Evolutionary conservation across 1,284 basidiomycete species (phyloP).

Genomic region (Takashimella koratensis): DNA sequence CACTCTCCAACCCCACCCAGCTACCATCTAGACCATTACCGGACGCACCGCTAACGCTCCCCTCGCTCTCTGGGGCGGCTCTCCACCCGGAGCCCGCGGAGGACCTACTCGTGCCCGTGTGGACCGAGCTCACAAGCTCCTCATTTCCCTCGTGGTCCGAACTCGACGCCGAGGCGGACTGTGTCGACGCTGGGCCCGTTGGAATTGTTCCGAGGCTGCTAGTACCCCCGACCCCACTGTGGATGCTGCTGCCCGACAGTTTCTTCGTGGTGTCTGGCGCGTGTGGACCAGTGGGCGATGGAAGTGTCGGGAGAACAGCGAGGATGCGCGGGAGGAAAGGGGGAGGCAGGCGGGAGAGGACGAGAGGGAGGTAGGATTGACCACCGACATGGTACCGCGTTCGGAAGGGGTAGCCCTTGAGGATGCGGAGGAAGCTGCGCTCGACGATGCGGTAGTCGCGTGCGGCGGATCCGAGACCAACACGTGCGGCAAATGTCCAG

Average conservation of each 20-base stretch:
- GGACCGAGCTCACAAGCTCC: slow-evolving; percentile 39
- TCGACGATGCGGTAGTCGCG: slow-evolving; percentile 37
- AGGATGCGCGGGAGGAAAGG: slow-evolving; percentile 22
- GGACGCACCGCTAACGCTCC: slow-evolving; percentile 7
- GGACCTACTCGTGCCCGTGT: slow-evolving; percentile 29
- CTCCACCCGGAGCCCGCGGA: slow-evolving; percentile 12
- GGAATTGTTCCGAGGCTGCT: no score
- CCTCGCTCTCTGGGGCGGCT: slow-evolving; percentile 9
- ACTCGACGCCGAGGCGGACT: slow-evolving; percentile 20
- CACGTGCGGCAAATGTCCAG: background rate
- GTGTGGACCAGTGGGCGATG: slow-evolving; percentile 29
- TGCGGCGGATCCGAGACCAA: slow-evolving; percentile 27
- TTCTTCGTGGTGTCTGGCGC: slow-evolving; percentile 9
- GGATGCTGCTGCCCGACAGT: no score
- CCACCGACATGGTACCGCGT: slow-evolving; percentile 28
- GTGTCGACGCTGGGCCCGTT: background rate
- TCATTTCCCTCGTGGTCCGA: slow-evolving; percentile 39
- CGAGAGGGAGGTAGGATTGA: slow-evolving; percentile 27
- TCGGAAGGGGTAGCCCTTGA: slow-evolving; percentile 20
- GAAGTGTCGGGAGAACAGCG: slow-evolving; percentile 22
- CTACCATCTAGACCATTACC: slow-evolving; percentile 33
- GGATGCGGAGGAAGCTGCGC: slow-evolving; percentile 23
- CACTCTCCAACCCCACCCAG: slow-evolving; percentile 35
- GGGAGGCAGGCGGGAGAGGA: slow-evolving; percentile 23
- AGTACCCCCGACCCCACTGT: no score